A percentile compares a stretch with the other conserved stretches of the same genome.
phyloP scores from a whole-genome alignment of 805 yeast genomes.

The Kluyveromyces lactis region DNA sequence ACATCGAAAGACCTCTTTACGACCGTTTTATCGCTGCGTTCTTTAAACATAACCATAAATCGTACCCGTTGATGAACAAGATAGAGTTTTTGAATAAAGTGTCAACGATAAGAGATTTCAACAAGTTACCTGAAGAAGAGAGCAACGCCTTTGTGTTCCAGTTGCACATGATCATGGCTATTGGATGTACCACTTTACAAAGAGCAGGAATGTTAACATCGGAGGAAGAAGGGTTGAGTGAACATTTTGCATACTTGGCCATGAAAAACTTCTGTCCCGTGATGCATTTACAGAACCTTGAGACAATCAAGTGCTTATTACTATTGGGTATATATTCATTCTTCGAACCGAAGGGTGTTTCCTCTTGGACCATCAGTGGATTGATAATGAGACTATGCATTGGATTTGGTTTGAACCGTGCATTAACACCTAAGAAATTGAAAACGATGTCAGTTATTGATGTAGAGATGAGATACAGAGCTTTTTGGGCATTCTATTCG shows the following conservation, averaged over 20 bases:
- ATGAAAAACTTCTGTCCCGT: slow-evolving; percentile 33
- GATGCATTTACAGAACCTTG: slow-evolving; percentile 33
- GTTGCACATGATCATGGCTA: slow-evolving; percentile 44
- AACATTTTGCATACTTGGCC: slow-evolving; percentile 35
- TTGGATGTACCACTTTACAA: slow-evolving; percentile 45
- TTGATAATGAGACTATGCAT: slow-evolving; percentile 37
- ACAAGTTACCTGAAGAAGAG: slow-evolving; percentile 20
- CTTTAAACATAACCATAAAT: slow-evolving; percentile 37
- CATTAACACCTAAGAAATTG: slow-evolving; percentile 22
- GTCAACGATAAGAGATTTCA: slow-evolving; percentile 24
- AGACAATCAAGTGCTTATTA: slow-evolving; percentile 35
- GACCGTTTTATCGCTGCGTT: slow-evolving; percentile 35
- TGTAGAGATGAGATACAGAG: slow-evolving; percentile 36
- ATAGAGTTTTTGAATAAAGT: slow-evolving; percentile 30
- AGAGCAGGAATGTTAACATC: slow-evolving; percentile 31
- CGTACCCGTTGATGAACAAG: slow-evolving; percentile 38
- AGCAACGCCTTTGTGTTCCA: slow-evolving; percentile 33
- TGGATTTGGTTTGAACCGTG: slow-evolving; percentile 40
- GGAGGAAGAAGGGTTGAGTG: slow-evolving; percentile 32
- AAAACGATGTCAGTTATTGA: slow-evolving; percentile 28
- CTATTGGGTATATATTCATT: slow-evolving; percentile 43
- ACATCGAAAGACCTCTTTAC: slow-evolving; percentile 28
- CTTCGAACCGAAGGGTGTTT: slow-evolving; percentile 41
- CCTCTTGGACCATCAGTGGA: slow-evolving; percentile 47
- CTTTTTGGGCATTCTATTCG: slow-evolving; percentile 43